Evolutionary conservation across 208 protist species (phyloP), one percentile per base, ranked within the genome.

Genomic region (Kentomonas sorsogonicus): DNA sequence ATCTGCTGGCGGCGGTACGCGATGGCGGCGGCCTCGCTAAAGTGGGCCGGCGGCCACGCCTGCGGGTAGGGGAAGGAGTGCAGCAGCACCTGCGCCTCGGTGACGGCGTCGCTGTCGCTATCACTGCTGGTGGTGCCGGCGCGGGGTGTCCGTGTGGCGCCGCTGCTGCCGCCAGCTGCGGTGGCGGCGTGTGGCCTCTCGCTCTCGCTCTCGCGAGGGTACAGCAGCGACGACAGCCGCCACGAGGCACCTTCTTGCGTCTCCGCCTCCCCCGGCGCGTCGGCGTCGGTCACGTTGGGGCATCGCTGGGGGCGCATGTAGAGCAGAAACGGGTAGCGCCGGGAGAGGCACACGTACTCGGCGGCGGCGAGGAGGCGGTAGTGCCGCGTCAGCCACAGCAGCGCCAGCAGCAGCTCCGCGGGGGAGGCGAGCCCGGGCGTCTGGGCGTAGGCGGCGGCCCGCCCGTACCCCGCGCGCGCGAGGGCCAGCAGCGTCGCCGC

Each of bases 301-400:
- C n/a, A n/a, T n/a, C n/a, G n/a, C n/a, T n/a, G n/a, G n/a, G n/a
- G n/a, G n/a, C n/a, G n/a, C n/a, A n/a, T n/a, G n/a, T n/a, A n/a
- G n/a, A 92, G 71, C 25, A 92, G 48, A 62, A 86, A 92, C 2
- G 60, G 43, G 46, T 78, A 89, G 15, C 45, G 48, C 25, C 61
- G 51, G 51, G 69, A 70, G 7, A 93, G 34, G 57, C 77, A 71
- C 29, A 93, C 79, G 40, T 82, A 76, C 69, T 93, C 86, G 4
- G 74, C 79, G 1, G 82, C 69, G 0, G 70, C 72, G 20, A 89
- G 36, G 22, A 90, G 57, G 51, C 76, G 69, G 65, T 85, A 90
- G 50, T 73, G 57, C 56, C 74, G 68, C 25, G 86, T 88, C 38
- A 89, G 57, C 86, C 86, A 93, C 11, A 93, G 65, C n/a, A 93